Percentiles rank a stretch among this genome's conserved stretches.
phyloP scores from a whole-genome alignment of 1,139 yeast species.

The Kazachstania sp. region DNA sequence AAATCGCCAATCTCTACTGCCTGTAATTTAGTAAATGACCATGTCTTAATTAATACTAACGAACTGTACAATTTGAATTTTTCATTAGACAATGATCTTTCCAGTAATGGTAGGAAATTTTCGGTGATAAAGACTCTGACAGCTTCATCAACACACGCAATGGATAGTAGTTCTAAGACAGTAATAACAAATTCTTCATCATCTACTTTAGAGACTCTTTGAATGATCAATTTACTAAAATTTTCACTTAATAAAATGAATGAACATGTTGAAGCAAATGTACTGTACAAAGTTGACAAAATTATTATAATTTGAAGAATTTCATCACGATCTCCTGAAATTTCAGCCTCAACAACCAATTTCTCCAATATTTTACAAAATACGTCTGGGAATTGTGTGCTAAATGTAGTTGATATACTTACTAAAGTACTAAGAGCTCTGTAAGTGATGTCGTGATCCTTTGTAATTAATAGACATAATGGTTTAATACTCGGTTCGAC shows the following conservation, averaged over 20 bases:
- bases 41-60: conserved; percentile 27
- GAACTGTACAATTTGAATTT: conserved; percentile 18
- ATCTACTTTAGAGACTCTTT: conserved; percentile 10
- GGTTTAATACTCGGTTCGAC: too few species aligned
- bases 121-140: conserved; percentile 25
- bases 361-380: conserved; percentile 17
- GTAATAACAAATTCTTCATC: conserved; percentile 15
- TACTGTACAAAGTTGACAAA: conserved; percentile 25
- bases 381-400: conserved; percentile 13
- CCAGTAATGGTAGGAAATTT: conserved; percentile 19
- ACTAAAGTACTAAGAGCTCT: neutral
- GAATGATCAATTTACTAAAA: conserved; percentile 17
- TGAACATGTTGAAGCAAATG: conserved; percentile 23
- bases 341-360: conserved; percentile 24
- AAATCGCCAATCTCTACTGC: conserved; percentile 17
- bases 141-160: conserved; percentile 29
- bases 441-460: too few species aligned
- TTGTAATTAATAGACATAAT: too few species aligned
- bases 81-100: conserved; percentile 15
- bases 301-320: conserved; percentile 15
- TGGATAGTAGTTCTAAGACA: conserved; percentile 19
- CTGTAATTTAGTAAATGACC: conserved; percentile 28
- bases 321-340: conserved; percentile 20
- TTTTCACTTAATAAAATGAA: conserved; percentile 21
- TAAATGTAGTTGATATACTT: conserved; percentile 5